Base-by-base conservation (phyloP, 345 rosid species). In the Populus alba region DNA sequence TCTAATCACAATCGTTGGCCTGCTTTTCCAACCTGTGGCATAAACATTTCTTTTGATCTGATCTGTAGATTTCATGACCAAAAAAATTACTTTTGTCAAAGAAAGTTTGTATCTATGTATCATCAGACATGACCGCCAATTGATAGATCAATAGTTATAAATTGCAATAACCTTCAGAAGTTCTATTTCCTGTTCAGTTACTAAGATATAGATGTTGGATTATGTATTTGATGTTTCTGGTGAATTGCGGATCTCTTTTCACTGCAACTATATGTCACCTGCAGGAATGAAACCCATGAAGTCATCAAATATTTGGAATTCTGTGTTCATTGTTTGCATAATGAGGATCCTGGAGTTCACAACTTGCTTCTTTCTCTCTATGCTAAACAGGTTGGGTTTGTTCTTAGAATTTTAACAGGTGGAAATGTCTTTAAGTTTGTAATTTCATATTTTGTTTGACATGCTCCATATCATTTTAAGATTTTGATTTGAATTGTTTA, bases 231-330 rank as follows among this genome's bases (percentile, higher is more conserved):
- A 61, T 33, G 15, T 65, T 59, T 78, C 70, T 71, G 77, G 59
- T 55, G 7, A 25, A 49, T 74, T 43, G 43, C 65, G 65, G 70
- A 62, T 74, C 23, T 41, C 29, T 70, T 62, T 78, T 75, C 18
- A 35, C 55, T 49, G 59, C 7, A 33, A 76, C 31, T 27, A 29
- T 65, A 2, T 70, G 66, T 33, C 57, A 83, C 76, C 51, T 89
- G 84, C 92, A 96, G 99, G 90, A 96, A 96, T 76, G 99, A 96
- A 89, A 94, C 98, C 72, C 98, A 96, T 80, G 98, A 95, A 91
- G 98, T 96, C 74, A 92, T 96, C 78, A 96, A 94, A 86, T 96
- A 92, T 83, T 84, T 96, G 80, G 98, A 96, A 79, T 96, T 92
- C 79, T 92, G 95, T 77, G 97, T 94, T 78, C 97, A 96, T 79